Evolutionary conservation across 805 yeast species (phyloP).

Genomic region (Starmerella stigmatis): DNA sequence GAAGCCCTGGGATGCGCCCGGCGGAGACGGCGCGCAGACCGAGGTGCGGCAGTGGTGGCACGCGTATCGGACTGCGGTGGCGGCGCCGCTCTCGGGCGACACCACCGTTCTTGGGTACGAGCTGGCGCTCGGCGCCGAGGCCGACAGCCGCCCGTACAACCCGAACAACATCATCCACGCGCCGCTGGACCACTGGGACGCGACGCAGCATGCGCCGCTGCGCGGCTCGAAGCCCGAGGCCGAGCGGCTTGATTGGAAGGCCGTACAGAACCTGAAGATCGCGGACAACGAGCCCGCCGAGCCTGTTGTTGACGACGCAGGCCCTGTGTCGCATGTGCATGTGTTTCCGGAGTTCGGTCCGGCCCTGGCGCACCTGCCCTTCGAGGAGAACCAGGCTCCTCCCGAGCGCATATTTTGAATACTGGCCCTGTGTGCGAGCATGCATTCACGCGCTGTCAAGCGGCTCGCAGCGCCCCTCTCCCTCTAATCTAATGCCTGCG

Average conservation of each 20-base stretch:
- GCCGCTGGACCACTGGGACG: constrained; percentile 24
- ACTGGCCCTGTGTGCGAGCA: too few species aligned
- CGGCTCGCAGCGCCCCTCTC: too few species aligned
- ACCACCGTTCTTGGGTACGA: background rate
- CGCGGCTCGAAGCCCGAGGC: constrained; percentile 16
- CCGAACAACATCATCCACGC: constrained; percentile 15
- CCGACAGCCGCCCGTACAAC: constrained; percentile 2
- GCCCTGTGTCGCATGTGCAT: too few species aligned
- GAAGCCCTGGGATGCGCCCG: constrained; percentile 33
- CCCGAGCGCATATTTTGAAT: constrained; percentile 18
- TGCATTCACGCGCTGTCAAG: too few species aligned
- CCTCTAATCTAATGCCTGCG: too few species aligned
- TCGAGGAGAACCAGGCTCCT: constrained; percentile 12
- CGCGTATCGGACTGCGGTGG: background rate
- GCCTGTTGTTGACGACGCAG: background rate
- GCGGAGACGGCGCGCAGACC: background rate
- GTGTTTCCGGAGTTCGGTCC: constrained; percentile 22
- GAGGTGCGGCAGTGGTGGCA: constrained; percentile 12
- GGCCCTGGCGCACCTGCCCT: constrained; percentile 22
- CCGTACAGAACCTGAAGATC: background rate
- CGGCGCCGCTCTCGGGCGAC: constrained; percentile 1
- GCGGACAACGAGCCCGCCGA: constrained; percentile 4
- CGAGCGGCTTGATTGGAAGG: background rate
- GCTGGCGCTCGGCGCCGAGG: constrained; percentile 2
- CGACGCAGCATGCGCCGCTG: constrained; percentile 22